Evolutionary conservation across 805 yeast species (phyloP).

Genomic region (Kodamaea neixiangensis): DNA sequence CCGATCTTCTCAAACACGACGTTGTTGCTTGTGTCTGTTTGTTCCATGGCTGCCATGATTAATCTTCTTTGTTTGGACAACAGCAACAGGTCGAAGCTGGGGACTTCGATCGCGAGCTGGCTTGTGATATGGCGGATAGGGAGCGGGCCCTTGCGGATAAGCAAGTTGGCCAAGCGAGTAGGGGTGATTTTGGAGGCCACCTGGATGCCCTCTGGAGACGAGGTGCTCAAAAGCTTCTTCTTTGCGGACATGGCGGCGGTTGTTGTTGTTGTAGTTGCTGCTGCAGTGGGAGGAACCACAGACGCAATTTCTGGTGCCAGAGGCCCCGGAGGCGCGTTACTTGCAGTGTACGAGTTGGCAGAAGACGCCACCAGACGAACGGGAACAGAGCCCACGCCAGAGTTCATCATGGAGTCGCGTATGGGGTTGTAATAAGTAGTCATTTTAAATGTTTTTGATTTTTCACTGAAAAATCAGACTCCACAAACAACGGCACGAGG

Average conservation of each 20-base stretch:
- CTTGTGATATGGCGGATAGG: slow-evolving; percentile 89
- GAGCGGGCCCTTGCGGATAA: slow-evolving; percentile 77
- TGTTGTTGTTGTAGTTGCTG: slow-evolving; percentile 1
- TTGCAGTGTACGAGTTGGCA: no score
- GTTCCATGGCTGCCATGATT: slow-evolving; percentile 85
- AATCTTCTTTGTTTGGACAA: slow-evolving; percentile 86
- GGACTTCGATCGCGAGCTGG: slow-evolving; percentile 71
- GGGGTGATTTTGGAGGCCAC: slow-evolving; percentile 88
- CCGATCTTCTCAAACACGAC: slow-evolving; percentile 90
- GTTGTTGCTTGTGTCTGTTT: slow-evolving; percentile 58
- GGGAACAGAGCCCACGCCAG: not conserved
- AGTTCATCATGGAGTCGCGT: slow-evolving; percentile 8
- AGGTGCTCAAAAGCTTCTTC: slow-evolving; percentile 55
- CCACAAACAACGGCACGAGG: slow-evolving; percentile 1
- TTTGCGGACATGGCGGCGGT: not conserved
- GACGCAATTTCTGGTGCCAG: no score
- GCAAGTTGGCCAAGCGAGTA: slow-evolving; percentile 65
- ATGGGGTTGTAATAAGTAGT: slow-evolving; percentile 11
- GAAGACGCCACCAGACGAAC: not conserved
- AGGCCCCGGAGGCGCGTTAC: no score
- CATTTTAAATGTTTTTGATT: slow-evolving; percentile 1
- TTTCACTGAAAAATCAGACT: slow-evolving; percentile 4
- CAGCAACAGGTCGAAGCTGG: slow-evolving; percentile 76
- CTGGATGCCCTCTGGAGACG: slow-evolving; percentile 84
- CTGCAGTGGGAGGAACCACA: not conserved